Evolutionary conservation across 78 protist genomes (phyloP), one percentile per base, ranked within the genome.

Genomic region (Dictyostelium capitatum): DNA sequence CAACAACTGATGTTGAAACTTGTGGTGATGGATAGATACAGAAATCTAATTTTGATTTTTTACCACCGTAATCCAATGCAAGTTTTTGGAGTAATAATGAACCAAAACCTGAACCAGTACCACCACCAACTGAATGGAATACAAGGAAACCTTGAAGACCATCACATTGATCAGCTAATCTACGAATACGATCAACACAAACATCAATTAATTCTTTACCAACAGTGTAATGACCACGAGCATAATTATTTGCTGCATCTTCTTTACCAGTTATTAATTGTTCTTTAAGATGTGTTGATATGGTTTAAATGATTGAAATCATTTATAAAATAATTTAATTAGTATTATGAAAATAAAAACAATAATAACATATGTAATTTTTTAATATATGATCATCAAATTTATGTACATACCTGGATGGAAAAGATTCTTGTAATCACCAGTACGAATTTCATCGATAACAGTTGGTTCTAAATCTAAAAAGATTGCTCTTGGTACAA

Each of bases 261-360:
- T 97, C 99, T 98, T 99, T 98, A 83, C 99, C 99, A 30, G 98
- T 92, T 95, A 99, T 97, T 84, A 99, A 94, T 92, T 98, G 99
- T 94, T 99, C 99, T n/a, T n/a, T n/a, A n/a, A n/a, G n/a, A n/a
- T n/a, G n/a, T n/a, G n/a, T n/a, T n/a, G 23, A 99, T 99, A 97
- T 98, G 99, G 99, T n/a, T n/a, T n/a, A n/a, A n/a, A n/a, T n/a
- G n/a, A n/a, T n/a, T n/a, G n/a, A n/a, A n/a, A n/a, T n/a, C n/a
- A n/a, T n/a, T n/a, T n/a, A n/a, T n/a, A n/a, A n/a, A n/a, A n/a
- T n/a, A n/a, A n/a, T n/a, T n/a, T n/a, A n/a, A n/a, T n/a, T n/a
- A n/a, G n/a, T n/a, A n/a, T n/a, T n/a, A n/a, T n/a, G n/a, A n/a
- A n/a, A n/a, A n/a, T n/a, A n/a, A n/a, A n/a, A n/a, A n/a, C n/a